Base-by-base conservation (phyloP, 2,329 filamentous ascomycete species). In the Neoscytalidium dimidiatum region DNA sequence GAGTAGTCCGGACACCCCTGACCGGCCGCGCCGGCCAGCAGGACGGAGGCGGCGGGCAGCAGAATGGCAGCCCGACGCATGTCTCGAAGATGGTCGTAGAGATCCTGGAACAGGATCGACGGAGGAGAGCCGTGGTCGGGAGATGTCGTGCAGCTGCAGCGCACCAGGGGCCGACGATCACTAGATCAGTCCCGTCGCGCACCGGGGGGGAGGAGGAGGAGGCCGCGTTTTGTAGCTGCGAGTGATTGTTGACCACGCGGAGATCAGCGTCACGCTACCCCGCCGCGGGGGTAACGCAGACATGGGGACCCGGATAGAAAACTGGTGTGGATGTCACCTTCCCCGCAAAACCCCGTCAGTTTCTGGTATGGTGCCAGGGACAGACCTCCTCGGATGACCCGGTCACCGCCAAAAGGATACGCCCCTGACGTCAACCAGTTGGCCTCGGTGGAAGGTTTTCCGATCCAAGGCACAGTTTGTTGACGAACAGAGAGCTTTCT, bases 1-100 rank as follows among this genome's bases (percentile, higher is more conserved):
- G 72, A 69, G 64, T 82, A 83, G 68, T 82, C 79, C 4, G 80
- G 80, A 68, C 80, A 82, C 66, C 77, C 73, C 26, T 64, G 61
- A 3, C 35, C 61, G 6, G 35, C 48, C 1, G 35, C 48, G 38
- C 33, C 28, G 49, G 38, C 28, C 49, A 64, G 31, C 41, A 56
- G 19, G 14, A 60, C 38, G n/a, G 56, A 44, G 38, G 29, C 56
- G 1, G 56, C 56, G 28, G 56, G 56, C 26, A 60, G 41, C 56
- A 60, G 23, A 17, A 46, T 9, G n/a, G 56, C 35, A n/a, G 56
- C 28, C 28, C 46, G 56, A 28, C 56, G 56, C 56, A 60, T 60
- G 38, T 13, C 33, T 57, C 4, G 38, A 14, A 41, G 38, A 41
- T 41, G 38, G n/a, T n/a, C n/a, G n/a, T n/a, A n/a, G 2, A 41